A percentile compares a stretch with the other conserved stretches of the same genome.
phyloP scores from a whole-genome alignment of 148 eudicot genomes.

The Cornus suecica region DNA sequence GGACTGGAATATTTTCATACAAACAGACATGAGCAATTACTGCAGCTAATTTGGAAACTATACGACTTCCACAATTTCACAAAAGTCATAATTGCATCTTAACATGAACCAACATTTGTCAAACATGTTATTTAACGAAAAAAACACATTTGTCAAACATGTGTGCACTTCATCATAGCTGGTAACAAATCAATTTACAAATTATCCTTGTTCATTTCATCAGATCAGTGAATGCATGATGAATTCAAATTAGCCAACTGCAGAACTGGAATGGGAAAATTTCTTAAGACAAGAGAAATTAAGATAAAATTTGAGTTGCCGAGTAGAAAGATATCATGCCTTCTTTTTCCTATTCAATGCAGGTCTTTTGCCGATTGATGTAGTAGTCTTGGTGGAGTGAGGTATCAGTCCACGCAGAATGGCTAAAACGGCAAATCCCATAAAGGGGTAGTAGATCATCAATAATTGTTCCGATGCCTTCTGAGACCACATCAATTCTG shows the following conservation, averaged over 20 bases:
- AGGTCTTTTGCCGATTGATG: slow-evolving; percentile 30
- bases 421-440: slow-evolving; percentile 59
- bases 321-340: slow-evolving; percentile 32
- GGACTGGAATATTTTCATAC: not conserved
- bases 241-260: slow-evolving; percentile 2
- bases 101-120: not conserved
- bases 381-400: slow-evolving; percentile 38
- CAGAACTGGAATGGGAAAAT: not conserved
- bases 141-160: too few relatives aligned
- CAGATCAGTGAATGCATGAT: not conserved
- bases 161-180: not conserved
- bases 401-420: slow-evolving; percentile 56
- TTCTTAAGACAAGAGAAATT: not conserved
- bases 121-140: too few relatives aligned
- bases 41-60: not conserved
- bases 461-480: slow-evolving; percentile 58
- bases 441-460: slow-evolving; percentile 63
- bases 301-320: not conserved
- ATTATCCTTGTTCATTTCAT: not conserved
- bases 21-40: not conserved
- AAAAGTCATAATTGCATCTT: not conserved
- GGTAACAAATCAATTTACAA: not conserved
- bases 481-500: slow-evolving; percentile 48
- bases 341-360: slow-evolving; percentile 55
- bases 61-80: not conserved